Conservation (phyloP, 192 early-diverging fungal species). For the Gryganskiella cystojenkinii region DNA sequence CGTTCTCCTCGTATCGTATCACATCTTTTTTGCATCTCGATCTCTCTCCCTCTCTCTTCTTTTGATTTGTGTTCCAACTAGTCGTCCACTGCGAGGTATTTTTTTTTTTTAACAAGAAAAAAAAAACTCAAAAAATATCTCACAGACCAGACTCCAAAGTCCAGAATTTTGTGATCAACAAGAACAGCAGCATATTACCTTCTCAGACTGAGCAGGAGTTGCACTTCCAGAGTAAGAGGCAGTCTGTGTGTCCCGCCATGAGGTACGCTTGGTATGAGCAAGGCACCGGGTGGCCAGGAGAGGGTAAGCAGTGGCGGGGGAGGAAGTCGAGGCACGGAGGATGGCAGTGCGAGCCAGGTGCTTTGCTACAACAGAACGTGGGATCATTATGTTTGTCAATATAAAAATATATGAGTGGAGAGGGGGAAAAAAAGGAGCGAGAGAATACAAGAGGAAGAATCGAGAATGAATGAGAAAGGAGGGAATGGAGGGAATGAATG, state of each 20-base stretch:
- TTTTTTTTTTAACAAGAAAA: neutral
- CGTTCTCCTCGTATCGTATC: constrained; percentile 1
- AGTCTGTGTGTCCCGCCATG: constrained; percentile 25
- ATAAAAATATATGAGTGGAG: neutral
- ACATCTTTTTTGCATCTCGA: neutral
- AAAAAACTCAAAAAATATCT: neutral
- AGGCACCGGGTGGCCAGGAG: constrained; percentile 31
- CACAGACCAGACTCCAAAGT: neutral
- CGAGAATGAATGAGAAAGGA: neutral
- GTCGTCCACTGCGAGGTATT: constrained; percentile 3
- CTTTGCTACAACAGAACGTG: constrained; percentile 14
- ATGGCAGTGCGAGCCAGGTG: constrained; percentile 28
- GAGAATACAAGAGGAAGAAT: neutral
- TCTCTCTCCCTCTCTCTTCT: neutral
- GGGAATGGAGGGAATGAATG: neutral
- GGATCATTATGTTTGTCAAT: constrained; percentile 22
- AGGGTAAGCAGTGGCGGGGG: constrained; percentile 21
- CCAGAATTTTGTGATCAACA: neutral
- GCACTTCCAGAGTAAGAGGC: constrained; percentile 33
- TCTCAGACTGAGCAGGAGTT: constrained; percentile 42
- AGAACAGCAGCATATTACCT: constrained; percentile 7
- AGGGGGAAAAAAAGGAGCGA: neutral
- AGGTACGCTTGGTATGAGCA: constrained; percentile 27
- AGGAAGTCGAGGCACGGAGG: constrained; percentile 14
- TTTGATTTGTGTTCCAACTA: neutral